A percentile compares a stretch with the other conserved stretches of the same genome.
These are phyloP conservation scores for Globisporangium middletonii DNA, from an alignment of 352 stramenopile species.

Conservation along the genomic window DNA sequence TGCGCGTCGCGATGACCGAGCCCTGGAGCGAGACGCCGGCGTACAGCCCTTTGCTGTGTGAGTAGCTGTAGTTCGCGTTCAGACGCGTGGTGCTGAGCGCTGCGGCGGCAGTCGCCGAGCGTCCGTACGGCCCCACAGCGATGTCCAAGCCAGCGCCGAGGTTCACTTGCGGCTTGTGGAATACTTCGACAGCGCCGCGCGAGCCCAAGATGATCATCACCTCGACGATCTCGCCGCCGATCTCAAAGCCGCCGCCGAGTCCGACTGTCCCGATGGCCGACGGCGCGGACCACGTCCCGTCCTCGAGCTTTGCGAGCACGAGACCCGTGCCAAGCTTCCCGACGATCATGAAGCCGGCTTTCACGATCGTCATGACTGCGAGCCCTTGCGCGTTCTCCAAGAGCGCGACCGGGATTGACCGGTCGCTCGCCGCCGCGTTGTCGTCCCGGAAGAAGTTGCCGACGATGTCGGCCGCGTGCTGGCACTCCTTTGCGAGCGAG, in stretches of 20 bases:
- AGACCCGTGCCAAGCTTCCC: constrained; percentile 67
- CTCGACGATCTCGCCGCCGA: constrained; percentile 88
- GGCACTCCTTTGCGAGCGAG: constrained; percentile 52
- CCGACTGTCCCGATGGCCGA: constrained; percentile 85
- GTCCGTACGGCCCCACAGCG: constrained; percentile 77
- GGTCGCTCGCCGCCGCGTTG: constrained; percentile 35
- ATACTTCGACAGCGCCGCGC: constrained; percentile 76
- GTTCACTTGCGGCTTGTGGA: constrained; percentile 77
- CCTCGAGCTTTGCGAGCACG: constrained; percentile 65
- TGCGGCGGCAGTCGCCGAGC: constrained; percentile 55
- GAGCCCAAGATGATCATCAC: constrained; percentile 91
- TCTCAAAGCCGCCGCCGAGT: constrained; percentile 68
- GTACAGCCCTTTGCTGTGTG: constrained; percentile 86
- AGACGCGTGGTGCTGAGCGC: constrained; percentile 37
- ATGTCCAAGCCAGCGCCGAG: constrained; percentile 85
- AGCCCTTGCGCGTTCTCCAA: constrained; percentile 47
- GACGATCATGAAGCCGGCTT: constrained; percentile 47
- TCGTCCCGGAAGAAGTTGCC: constrained; percentile 69
- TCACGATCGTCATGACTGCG: constrained; percentile 50
- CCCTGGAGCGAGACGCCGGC: constrained; percentile 87
- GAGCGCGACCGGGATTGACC: constrained; percentile 38
- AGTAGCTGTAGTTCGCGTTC: constrained; percentile 90
- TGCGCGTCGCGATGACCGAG: constrained; percentile 75
- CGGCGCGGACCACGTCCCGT: constrained; percentile 87
- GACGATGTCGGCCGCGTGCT: constrained; percentile 66